Conservation (phyloP, 73 alveolate species). For the Effrenium voratum region DNA sequence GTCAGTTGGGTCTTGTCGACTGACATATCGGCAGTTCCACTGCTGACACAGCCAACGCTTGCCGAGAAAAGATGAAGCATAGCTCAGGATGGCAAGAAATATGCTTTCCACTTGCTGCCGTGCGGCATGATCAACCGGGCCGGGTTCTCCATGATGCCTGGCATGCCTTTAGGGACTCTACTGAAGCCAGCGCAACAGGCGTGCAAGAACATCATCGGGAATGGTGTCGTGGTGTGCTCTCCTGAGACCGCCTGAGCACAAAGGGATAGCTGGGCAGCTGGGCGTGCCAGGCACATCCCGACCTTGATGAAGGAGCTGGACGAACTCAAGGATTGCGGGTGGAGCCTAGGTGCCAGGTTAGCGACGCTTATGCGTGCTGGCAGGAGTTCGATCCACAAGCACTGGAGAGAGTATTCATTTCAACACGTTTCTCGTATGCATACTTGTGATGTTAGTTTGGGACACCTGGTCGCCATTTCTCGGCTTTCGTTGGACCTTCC, state of each 20-base stretch:
- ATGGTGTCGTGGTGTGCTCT: conserved; percentile 98
- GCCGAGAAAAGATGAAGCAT: too few relatives aligned
- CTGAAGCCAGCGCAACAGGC: too few relatives aligned
- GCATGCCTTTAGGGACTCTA: too few relatives aligned
- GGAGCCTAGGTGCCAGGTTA: neutral
- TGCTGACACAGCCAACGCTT: too few relatives aligned
- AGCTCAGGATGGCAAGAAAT: conserved; percentile 96
- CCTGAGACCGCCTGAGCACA: conserved; percentile 56
- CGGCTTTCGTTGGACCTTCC: too few relatives aligned
- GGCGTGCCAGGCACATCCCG: conserved; percentile 47
- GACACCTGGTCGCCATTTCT: too few relatives aligned
- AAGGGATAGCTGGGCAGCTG: neutral
- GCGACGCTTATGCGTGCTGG: neutral
- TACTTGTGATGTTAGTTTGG: too few relatives aligned
- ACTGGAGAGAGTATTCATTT: conserved; percentile 76
- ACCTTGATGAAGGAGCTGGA: conserved; percentile 92
- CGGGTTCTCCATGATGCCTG: too few relatives aligned
- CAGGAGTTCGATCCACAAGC: conserved; percentile 91
- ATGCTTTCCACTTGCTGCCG: conserved; percentile 98
- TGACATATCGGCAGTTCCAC: too few relatives aligned
- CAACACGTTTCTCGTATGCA: too few relatives aligned
- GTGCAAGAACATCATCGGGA: conserved; percentile 97
- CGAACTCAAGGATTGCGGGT: conserved; percentile 43
- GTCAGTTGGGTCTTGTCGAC: too few relatives aligned
- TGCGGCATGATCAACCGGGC: conserved; percentile 98